Conservation (phyloP, 1,284 basidiomycete species). For the Sanghuangporus weigelae region DNA sequence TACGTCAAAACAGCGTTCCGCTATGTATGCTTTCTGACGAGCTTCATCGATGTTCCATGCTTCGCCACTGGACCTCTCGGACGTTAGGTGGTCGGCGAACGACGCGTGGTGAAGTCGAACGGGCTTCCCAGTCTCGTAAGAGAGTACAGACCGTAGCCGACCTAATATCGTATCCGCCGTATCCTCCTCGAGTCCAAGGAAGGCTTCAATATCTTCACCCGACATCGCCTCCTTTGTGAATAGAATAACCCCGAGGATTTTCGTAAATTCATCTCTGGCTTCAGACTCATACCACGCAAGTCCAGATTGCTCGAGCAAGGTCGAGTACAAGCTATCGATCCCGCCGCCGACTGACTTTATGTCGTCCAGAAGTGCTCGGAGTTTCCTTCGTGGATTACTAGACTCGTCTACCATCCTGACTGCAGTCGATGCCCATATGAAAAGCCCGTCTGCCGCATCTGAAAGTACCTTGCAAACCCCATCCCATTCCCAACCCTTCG, state of each 20-base stretch:
- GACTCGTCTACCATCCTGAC: neutral
- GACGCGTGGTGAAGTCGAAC: neutral
- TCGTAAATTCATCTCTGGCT: neutral
- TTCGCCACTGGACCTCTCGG: neutral
- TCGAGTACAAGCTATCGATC: neutral
- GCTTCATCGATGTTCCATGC: neutral
- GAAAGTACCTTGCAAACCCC: neutral
- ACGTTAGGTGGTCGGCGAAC: neutral
- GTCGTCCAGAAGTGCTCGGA: neutral
- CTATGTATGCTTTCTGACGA: neutral
- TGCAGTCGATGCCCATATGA: neutral
- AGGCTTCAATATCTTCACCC: neutral
- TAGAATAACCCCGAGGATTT: neutral
- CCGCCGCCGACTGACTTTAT: neutral
- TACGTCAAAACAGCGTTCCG: neutral
- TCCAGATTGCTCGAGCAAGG: neutral
- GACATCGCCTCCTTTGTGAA: neutral
- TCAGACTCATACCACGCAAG: neutral
- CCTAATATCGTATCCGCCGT: neutral
- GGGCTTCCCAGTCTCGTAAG: neutral
- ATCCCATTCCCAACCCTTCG: neutral
- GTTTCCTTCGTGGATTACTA: neutral
- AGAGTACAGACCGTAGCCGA: neutral
- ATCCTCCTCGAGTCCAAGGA: neutral
- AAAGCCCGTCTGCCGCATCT: neutral